These are phyloP conservation scores for Boletus pseudopeckii DNA, from an alignment of 768 basidiomycete species.

Conservation along the genomic window DNA sequence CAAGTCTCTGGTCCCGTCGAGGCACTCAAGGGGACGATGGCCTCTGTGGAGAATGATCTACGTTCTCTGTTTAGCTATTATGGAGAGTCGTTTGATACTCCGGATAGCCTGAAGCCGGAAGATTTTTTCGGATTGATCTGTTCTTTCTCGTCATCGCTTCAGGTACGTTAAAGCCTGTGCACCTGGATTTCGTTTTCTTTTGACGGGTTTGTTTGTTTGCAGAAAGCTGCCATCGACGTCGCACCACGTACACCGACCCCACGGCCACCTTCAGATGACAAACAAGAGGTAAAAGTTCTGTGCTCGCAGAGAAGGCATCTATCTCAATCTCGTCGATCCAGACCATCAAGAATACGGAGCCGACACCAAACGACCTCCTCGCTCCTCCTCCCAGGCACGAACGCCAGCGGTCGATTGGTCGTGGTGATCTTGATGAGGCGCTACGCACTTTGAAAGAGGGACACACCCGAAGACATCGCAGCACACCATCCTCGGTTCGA, in stretches of 20 bases:
- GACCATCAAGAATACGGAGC: conserved; percentile 40
- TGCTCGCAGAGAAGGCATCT: not conserved
- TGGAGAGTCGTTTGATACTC: conserved; percentile 66
- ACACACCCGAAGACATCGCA: conserved; percentile 23
- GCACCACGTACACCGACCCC: not conserved
- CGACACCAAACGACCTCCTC: conserved; percentile 27
- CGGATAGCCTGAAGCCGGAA: conserved; percentile 70
- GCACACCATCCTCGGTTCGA: conserved; percentile 12
- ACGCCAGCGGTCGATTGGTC: conserved; percentile 55
- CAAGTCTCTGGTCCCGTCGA: conserved; percentile 51
- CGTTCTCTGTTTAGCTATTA: conserved; percentile 63
- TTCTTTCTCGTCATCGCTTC: conserved; percentile 71
- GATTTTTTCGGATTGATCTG: conserved; percentile 76
- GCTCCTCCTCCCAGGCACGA: conserved; percentile 42
- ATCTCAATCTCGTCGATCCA: conserved; percentile 20
- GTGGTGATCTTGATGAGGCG: conserved; percentile 81
- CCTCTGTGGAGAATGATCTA: conserved; percentile 57
- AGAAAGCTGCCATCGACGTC: conserved; percentile 74
- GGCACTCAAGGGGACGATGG: conserved; percentile 62
- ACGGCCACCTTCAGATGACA: not conserved
- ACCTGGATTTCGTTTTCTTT: too few relatives aligned
- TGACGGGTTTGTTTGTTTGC: not conserved
- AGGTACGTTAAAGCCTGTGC: conserved; percentile 39
- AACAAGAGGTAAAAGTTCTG: conserved; percentile 6
- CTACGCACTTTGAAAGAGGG: conserved; percentile 78